Conservation (phyloP, 2,329 filamentous ascomycete genomes). For the Fusarium annulatum region DNA sequence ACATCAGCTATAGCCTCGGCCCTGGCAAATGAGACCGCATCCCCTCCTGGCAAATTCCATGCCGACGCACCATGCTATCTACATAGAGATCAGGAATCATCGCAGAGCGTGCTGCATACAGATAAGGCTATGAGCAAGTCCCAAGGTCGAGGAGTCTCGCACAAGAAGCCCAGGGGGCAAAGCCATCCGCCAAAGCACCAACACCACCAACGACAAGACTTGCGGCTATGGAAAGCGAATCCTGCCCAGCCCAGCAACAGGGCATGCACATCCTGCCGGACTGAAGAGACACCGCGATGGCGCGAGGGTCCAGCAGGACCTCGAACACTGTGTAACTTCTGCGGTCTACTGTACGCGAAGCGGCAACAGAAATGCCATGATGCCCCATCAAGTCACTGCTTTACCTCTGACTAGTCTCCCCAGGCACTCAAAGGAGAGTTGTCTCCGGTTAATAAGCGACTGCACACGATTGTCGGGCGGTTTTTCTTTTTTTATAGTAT, state of each 20-base stretch:
- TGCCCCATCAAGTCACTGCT: background rate
- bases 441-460: background rate
- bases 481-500: background rate
- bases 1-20: background rate
- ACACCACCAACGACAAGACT: accelerated
- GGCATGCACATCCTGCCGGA: background rate
- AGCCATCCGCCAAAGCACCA: background rate
- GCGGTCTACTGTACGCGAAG: background rate
- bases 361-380: background rate
- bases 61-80: background rate
- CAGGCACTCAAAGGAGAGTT: no score
- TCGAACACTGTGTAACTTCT: background rate
- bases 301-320: background rate
- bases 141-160: accelerated
- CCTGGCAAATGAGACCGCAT: background rate
- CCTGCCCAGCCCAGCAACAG: accelerated
- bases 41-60: accelerated
- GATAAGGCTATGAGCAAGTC: background rate
- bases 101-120: accelerated
- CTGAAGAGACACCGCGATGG: background rate
- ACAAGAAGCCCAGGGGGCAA: background rate
- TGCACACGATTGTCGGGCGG: no score
- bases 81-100: accelerated
- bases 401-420: background rate
- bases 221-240: accelerated